Evolutionary conservation across 495 filamentous ascomycete genomes (phyloP).

Genomic region (Hyaloscypha hepaticicola): DNA sequence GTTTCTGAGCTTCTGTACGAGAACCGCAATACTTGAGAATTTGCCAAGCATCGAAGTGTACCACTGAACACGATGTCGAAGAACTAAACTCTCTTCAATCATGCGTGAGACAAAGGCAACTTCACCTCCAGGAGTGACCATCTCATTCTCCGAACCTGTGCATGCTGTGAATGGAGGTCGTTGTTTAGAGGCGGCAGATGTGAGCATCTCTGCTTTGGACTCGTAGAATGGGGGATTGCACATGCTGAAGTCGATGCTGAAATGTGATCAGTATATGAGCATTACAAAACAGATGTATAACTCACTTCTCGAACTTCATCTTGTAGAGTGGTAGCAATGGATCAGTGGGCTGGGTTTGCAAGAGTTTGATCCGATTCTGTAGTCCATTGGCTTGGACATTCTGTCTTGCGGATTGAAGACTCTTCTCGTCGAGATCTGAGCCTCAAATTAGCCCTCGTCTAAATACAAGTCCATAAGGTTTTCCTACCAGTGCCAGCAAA

Average conservation of each 20-base stretch:
- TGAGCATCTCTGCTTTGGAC: constrained; percentile 65
- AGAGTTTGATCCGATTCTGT: constrained; percentile 60
- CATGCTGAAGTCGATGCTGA: constrained; percentile 82
- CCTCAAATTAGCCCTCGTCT: background rate
- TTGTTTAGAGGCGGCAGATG: constrained; percentile 62
- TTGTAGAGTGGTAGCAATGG: constrained; percentile 61
- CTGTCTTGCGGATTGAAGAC: constrained; percentile 57
- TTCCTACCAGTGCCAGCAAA: constrained; percentile 69
- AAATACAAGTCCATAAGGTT: background rate
- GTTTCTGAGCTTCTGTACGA: constrained; percentile 61
- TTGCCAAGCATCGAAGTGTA: constrained; percentile 93
- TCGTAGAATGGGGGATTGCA: constrained; percentile 94
- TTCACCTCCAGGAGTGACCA: constrained; percentile 86
- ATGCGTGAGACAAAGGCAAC: constrained; percentile 74
- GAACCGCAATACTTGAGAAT: constrained; percentile 60
- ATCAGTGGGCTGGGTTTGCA: constrained; percentile 50
- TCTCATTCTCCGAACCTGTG: constrained; percentile 79
- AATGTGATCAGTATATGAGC: background rate
- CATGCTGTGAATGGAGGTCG: constrained; percentile 73
- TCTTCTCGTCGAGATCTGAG: constrained; percentile 75
- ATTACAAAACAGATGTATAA: background rate
- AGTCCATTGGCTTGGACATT: constrained; percentile 68
- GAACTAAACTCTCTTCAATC: constrained; percentile 65
- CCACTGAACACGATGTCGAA: constrained; percentile 69
- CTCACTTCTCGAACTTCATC: constrained; percentile 51